These are phyloP conservation scores for Venustampulla echinocandica DNA, from an alignment of 495 filamentous ascomycete species.

Conservation along the genomic window DNA sequence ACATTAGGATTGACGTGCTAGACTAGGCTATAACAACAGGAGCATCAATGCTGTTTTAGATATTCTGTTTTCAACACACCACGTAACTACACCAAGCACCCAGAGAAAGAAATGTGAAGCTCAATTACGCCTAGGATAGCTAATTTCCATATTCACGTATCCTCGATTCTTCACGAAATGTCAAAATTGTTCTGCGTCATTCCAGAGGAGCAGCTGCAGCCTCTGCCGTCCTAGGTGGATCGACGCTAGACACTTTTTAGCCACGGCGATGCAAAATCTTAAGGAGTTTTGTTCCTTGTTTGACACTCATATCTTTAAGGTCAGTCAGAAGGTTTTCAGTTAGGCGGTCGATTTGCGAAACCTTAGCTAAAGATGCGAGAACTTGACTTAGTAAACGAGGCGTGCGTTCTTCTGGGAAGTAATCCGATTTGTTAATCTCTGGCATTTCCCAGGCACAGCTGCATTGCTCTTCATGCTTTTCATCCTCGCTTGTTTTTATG, in stretches of 20 bases:
- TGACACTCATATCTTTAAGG: constrained; percentile 9
- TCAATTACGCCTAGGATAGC: neutral
- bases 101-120: neutral
- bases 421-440: constrained; percentile 8
- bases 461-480: constrained; percentile 11
- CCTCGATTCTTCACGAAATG: constrained; percentile 8
- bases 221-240: constrained; percentile 7
- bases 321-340: constrained; percentile 1
- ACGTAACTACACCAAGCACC: neutral
- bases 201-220: constrained; percentile 7
- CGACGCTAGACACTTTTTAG: constrained; percentile 7
- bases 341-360: constrained; percentile 10
- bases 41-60: constrained; percentile 4
- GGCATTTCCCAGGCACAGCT: constrained; percentile 5
- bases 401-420: constrained; percentile 11
- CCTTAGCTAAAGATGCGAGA: constrained; percentile 9
- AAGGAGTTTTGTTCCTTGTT: constrained; percentile 9
- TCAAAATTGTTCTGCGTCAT: constrained; percentile 9
- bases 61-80: neutral
- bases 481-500: constrained; percentile 3
- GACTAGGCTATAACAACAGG: constrained; percentile 3
- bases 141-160: neutral
- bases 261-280: constrained; percentile 7
- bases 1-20: constrained; percentile 2
- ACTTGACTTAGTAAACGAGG: constrained; percentile 9